A percentile compares a stretch with the other conserved stretches of the same genome.
Evolutionary conservation across 2,329 filamentous ascomycete genomes (phyloP).

Genomic region (Cordyceps cateniannulata): DNA sequence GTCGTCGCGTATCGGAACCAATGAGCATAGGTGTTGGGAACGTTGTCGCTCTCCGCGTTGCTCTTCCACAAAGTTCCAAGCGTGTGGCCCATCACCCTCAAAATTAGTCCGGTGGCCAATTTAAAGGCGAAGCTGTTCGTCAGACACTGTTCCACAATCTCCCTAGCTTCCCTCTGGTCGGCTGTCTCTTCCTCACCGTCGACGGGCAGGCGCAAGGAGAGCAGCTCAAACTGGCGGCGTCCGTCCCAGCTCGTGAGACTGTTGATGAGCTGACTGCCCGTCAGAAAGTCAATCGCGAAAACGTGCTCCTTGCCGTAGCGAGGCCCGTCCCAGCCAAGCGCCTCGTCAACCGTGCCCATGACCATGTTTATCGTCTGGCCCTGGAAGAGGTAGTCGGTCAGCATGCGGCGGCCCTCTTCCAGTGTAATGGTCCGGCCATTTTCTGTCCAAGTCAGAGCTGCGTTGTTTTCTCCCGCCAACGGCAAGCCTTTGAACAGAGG

Average conservation of each 20-base stretch:
- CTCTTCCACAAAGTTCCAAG: constrained; percentile 48
- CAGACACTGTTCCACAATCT: constrained; percentile 46
- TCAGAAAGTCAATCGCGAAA: constrained; percentile 44
- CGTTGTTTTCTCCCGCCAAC: constrained; percentile 24
- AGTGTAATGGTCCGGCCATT: constrained; percentile 24
- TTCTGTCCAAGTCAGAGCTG: constrained; percentile 16
- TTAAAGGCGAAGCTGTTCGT: constrained; percentile 47
- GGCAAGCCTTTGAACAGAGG: constrained; percentile 40
- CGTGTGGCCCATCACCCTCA: constrained; percentile 42
- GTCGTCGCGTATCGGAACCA: constrained; percentile 46
- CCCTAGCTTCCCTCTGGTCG: constrained; percentile 41
- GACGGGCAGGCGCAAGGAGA: constrained; percentile 31
- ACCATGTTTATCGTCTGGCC: constrained; percentile 46
- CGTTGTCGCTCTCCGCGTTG: constrained; percentile 40
- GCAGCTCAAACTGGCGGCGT: constrained; percentile 39
- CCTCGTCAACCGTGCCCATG: constrained; percentile 44
- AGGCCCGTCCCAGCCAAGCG: constrained; percentile 48
- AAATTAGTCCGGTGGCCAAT: constrained; percentile 47
- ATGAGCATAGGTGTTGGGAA: constrained; percentile 45
- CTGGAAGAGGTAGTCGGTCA: constrained; percentile 53
- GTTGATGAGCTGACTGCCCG: constrained; percentile 46
- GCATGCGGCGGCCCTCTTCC: constrained; percentile 33
- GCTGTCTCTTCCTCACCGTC: constrained; percentile 26
- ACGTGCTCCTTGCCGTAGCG: constrained; percentile 41
- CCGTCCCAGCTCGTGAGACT: constrained; percentile 46